Percentiles rank a stretch among this genome's conserved stretches.
These are phyloP conservation scores for Fusarium temperatum DNA, from an alignment of 2,329 filamentous ascomycete species.

Conservation along the genomic window DNA sequence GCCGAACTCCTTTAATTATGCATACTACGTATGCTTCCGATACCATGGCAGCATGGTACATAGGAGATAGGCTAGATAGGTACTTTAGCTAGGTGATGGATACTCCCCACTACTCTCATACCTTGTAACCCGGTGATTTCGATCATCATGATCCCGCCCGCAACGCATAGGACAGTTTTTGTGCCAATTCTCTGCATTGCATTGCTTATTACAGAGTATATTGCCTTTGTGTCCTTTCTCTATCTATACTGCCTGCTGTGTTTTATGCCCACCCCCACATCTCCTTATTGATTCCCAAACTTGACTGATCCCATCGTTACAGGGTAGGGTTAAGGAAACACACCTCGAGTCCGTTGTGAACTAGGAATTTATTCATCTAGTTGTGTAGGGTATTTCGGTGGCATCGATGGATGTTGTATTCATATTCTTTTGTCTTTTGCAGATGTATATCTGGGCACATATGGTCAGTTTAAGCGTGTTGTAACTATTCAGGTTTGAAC, in stretches of 20 bases:
- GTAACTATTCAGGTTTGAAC: background rate
- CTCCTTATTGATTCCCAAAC: constrained; percentile 1
- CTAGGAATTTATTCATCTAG: background rate
- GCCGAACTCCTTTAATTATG: constrained; percentile 1
- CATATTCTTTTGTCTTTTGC: background rate
- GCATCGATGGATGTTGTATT: background rate
- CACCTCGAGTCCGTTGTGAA: background rate
- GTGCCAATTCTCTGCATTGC: background rate
- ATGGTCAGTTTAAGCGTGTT: background rate
- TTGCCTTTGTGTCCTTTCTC: background rate
- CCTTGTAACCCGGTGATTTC: constrained; percentile 17
- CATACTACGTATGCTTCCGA: background rate
- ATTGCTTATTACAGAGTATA: background rate
- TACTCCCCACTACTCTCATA: background rate
- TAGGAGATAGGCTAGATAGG: background rate
- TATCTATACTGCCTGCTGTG: background rate
- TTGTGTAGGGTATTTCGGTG: background rate
- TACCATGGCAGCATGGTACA: background rate
- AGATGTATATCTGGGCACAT: background rate
- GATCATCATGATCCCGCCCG: constrained; percentile 23
- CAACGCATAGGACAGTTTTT: constrained; percentile 8
- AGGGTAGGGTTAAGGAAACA: background rate
- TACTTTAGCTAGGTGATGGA: background rate
- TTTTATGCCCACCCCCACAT: background rate
- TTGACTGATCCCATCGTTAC: background rate